Evolutionary conservation across 1,139 yeast species (phyloP), one percentile per base, ranked within the genome.

Genomic region (Arxiozyma heterogenica): DNA sequence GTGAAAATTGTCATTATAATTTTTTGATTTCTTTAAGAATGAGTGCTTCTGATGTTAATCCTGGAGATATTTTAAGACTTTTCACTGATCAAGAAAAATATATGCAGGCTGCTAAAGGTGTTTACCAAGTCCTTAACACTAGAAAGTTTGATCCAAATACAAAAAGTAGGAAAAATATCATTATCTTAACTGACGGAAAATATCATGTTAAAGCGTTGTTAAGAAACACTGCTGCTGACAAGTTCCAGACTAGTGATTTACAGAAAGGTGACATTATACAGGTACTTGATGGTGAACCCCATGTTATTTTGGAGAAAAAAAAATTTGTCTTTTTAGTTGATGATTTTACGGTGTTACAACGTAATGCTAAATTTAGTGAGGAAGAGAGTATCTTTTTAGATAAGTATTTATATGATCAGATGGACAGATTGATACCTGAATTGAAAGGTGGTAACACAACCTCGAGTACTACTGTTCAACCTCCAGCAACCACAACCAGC

Each of bases 161-260:
- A 44, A 58, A 60, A 39, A 65, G 59, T 46, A 64, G 66, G 52
- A 67, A 67, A 57, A 65, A 64, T 54, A 56, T 68, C 39, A 63
- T 68, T 41, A 63, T 84, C 71, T 68, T 85, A 53, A 80, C 81
- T 53, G 94, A 85, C 69, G 91, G 93, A 27, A 71, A 70, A 22
- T 82, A 76, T 66, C 74, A 77, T 45, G 75, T 82, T 55, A 87
- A 85, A 62, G 87, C 86, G 1, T 77, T 85, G 51, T 75, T 84
- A 60, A 84, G 84, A 62, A 83, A 84, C 52, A 75, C 75, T 46
- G 78, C 82, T 59, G 78, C 79, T 53, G 73, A 76, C 5, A 75
- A 78, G 59, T 76, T 82, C 54, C 79, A 76, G 56, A 67, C 73
- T 48, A 71, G 77, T 59, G 78, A 80, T 17, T 56, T 82, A 62